Evolutionary conservation across 345 rosid genomes (phyloP).

Genomic region (Salix purpurea): DNA sequence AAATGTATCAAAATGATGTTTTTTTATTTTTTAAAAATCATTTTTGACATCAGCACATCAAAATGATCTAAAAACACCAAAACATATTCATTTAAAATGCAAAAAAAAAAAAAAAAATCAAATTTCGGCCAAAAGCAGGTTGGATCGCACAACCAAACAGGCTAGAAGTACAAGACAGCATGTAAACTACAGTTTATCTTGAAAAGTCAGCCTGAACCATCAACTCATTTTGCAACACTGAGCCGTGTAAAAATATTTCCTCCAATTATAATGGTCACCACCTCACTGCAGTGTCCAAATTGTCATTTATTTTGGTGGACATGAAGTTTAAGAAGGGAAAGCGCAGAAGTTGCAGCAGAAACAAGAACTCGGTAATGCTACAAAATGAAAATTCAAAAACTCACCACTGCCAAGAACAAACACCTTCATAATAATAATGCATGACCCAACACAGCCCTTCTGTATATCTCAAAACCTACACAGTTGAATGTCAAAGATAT

Average conservation of each 20-base stretch:
- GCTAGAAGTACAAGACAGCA: not conserved
- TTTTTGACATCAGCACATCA: too few species aligned
- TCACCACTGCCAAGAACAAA: constrained; percentile 97
- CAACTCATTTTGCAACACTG: not conserved
- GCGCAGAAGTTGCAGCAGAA: not conserved
- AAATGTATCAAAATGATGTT: too few species aligned
- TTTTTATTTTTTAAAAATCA: too few species aligned
- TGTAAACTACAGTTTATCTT: not conserved
- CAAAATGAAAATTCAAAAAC: constrained; percentile 19
- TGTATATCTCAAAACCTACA: constrained; percentile 67
- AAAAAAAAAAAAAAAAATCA: too few species aligned
- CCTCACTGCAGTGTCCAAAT: not conserved
- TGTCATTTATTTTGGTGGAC: not conserved
- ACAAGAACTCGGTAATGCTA: not conserved
- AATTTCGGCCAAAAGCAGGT: too few species aligned
- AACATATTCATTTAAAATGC: too few species aligned
- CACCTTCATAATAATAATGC: constrained; percentile 96
- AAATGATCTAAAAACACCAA: too few species aligned
- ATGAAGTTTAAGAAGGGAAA: not conserved
- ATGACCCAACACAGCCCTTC: constrained; percentile 98
- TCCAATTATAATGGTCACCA: not conserved
- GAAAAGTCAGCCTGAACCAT: not conserved
- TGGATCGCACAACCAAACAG: too few species aligned
- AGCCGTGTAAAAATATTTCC: not conserved
- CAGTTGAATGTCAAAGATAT: constrained; percentile 19